These are phyloP conservation scores for Senna siamea DNA, from an alignment of 306 rosid species.

Conservation along the genomic window DNA sequence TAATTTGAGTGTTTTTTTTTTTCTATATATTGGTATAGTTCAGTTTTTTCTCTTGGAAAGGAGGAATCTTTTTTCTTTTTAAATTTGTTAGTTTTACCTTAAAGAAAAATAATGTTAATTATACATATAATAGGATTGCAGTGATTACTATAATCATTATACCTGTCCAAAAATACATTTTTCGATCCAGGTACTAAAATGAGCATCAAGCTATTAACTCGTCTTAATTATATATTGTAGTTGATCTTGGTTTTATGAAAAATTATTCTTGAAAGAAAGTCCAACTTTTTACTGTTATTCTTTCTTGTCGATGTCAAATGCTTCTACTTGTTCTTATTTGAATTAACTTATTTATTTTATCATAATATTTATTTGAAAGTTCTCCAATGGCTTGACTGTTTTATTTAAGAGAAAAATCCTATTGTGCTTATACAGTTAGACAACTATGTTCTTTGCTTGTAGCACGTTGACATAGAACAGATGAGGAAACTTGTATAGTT, in stretches of 20 bases:
- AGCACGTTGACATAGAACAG: too few species aligned
- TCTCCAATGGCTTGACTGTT: too few species aligned
- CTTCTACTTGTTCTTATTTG: background rate
- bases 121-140: background rate
- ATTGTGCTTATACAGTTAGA: too few species aligned
- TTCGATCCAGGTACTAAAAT: background rate
- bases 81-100: too few species aligned
- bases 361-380: too few species aligned
- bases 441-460: too few species aligned
- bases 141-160: background rate
- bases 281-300: background rate
- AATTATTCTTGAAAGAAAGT: background rate
- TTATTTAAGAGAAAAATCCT: too few species aligned
- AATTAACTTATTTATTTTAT: background rate
- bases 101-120: too few species aligned
- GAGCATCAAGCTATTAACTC: background rate
- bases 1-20: background rate
- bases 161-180: background rate
- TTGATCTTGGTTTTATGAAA: background rate
- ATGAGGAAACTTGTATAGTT: too few species aligned
- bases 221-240: background rate
- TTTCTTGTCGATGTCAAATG: background rate
- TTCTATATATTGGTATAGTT: background rate
- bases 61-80: background rate
- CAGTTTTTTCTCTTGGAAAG: background rate